Percentiles rank a stretch among this genome's conserved stretches.
These are phyloP conservation scores for Helotiales sp. DNA, from an alignment of 2,329 filamentous ascomycete species.

Conservation along the genomic window DNA sequence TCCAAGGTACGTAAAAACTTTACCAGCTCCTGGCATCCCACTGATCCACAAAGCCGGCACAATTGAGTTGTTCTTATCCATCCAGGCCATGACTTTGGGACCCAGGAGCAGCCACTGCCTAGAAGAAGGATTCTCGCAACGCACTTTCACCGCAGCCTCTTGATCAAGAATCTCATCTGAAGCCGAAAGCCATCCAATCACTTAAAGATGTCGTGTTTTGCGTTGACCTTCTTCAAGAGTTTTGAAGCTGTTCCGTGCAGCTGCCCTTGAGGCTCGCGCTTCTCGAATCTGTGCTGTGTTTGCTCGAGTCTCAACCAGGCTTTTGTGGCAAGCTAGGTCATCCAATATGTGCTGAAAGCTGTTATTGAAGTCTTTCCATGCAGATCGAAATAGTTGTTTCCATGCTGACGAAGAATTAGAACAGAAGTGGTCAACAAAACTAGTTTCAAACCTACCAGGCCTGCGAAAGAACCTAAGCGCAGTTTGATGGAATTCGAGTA, in stretches of 20 bases:
- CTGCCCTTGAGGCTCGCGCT: not conserved
- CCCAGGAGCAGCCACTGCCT: conserved; percentile 37
- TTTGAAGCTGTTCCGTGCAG: not conserved
- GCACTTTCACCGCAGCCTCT: conserved; percentile 17
- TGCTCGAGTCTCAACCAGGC: conserved; percentile 34
- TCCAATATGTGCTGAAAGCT: conserved; percentile 32
- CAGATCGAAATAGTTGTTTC: conserved; percentile 35
- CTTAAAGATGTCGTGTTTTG: conserved; percentile 13
- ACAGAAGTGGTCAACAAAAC: not conserved
- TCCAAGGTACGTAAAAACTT: not conserved
- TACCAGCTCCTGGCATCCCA: conserved; percentile 42
- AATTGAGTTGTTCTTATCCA: conserved; percentile 16
- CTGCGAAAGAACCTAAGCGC: conserved; percentile 35
- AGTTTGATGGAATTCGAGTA: conserved; percentile 40
- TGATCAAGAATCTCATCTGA: conserved; percentile 21
- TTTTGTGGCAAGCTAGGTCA: conserved; percentile 31
- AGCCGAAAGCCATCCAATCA: conserved; percentile 26
- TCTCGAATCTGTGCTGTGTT: conserved; percentile 24
- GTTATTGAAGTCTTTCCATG: conserved; percentile 35
- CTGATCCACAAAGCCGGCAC: conserved; percentile 39
- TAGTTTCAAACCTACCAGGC: conserved; percentile 16
- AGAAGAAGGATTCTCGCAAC: conserved; percentile 14
- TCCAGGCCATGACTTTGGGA: conserved; percentile 18
- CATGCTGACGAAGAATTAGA: conserved; percentile 16
- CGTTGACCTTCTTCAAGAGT: conserved; percentile 18